These are phyloP conservation scores for Candida bentonensis DNA, from an alignment of 805 yeast genomes.

Conservation along the genomic window DNA sequence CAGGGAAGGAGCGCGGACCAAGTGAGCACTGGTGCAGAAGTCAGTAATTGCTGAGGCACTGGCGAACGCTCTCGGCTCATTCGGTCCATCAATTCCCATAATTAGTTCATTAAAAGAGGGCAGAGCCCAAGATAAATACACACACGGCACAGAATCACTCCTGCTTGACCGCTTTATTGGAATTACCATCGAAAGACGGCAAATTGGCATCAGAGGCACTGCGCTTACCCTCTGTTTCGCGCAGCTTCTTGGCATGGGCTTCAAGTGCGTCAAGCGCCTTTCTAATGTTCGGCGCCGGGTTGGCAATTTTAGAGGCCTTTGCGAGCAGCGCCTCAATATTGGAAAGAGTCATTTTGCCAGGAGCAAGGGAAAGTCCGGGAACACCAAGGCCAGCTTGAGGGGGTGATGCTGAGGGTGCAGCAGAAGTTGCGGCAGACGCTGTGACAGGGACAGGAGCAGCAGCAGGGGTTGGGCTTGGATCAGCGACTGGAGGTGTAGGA, in stretches of 20 bases:
- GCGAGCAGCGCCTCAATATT: slow-evolving; percentile 22
- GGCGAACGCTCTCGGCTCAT: no score
- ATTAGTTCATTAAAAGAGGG: background rate
- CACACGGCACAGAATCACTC: background rate
- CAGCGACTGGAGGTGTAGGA: slow-evolving; percentile 2
- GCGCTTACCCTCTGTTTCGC: slow-evolving; percentile 1
- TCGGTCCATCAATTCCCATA: no score
- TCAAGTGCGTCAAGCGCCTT: slow-evolving; percentile 23
- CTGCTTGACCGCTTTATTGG: background rate
- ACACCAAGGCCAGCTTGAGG: slow-evolving; percentile 5
- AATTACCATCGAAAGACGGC: background rate
- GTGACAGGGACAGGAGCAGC: slow-evolving; percentile 2
- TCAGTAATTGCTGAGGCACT: no score
- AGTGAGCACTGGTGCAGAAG: no score
- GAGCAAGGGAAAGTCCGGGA: slow-evolving; percentile 5
- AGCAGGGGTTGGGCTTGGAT: no score
- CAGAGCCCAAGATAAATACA: slow-evolving; percentile 1
- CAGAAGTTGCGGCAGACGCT: slow-evolving; percentile 4
- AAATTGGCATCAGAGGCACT: background rate
- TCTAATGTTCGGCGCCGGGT: slow-evolving; percentile 21
- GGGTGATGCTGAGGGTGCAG: slow-evolving; percentile 4
- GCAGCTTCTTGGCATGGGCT: slow-evolving; percentile 15
- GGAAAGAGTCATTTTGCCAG: slow-evolving; percentile 13
- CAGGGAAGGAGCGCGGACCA: no score
- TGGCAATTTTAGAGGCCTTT: slow-evolving; percentile 23